Evolutionary conservation across 345 rosid genomes (phyloP), one percentile per base, ranked within the genome.

Genomic region (Hypericum perforatum): DNA sequence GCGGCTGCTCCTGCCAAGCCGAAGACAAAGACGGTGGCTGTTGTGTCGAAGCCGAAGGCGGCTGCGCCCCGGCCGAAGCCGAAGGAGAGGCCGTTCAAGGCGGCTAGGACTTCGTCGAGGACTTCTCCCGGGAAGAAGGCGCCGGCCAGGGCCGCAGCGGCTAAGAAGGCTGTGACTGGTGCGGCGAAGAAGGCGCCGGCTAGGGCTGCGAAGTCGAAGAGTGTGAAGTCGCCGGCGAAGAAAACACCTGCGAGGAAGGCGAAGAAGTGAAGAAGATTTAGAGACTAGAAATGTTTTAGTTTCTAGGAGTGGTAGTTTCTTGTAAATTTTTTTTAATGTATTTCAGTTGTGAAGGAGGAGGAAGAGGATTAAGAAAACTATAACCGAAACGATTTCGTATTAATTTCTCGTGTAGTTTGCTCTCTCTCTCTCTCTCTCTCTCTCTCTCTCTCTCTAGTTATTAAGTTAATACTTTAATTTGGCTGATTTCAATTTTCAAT

Each of bases 201-300:
- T 15, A 57, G 45, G 22, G 61, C 1, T 5, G 46, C 12, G 1
- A 63, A 63, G 53, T 48, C 62, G 0, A 63, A 56, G 39, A 63
- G 40, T 5, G 52, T 56, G 0, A 63, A 63, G 29, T 56, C 67
- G 8, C 50, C 50, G 22, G 16, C 50, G 50, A 46, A 46, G 50
- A 46, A 14, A 11, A 32, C 50, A 0, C 32, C 32, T 22, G 50
- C 50, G 50, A 13, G 29, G 6, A 46, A 46, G 32, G 29, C 50
- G 50, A 46, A 46, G 50, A 46, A 46, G 50, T 16, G 9, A 6
- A 29, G 8, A 22, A 22, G 32, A 22, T 22, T 22, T 22, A 22
- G 32, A 4, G 32, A 22, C 32, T 22, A 22, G 32, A 22, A 22
- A 22, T 22, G 32, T 22, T 22, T 22, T 22, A 1, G 32, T 22